Percentiles rank a stretch among this genome's conserved stretches.
Evolutionary conservation across 2,329 filamentous ascomycete species (phyloP).

Genomic region (Coniochaeta pulveracea): DNA sequence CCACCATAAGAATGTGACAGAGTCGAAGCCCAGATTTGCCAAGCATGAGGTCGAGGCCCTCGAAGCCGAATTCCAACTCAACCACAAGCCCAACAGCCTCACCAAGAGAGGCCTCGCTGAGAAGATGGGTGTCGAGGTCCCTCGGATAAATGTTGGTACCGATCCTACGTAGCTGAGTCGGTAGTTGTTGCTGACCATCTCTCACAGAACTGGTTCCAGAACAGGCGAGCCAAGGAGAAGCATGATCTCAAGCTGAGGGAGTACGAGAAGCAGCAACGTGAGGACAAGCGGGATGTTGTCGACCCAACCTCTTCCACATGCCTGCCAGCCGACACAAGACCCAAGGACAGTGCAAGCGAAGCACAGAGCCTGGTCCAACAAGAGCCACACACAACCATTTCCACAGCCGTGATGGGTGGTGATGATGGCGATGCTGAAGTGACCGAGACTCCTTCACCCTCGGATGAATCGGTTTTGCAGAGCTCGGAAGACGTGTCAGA

Average conservation of each 20-base stretch:
- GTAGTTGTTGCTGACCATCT: constrained; percentile 8
- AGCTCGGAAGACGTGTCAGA: too few species aligned
- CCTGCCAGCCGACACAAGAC: constrained; percentile 23
- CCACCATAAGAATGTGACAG: too few species aligned
- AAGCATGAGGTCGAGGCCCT: constrained; percentile 49
- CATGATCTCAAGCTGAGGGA: constrained; percentile 47
- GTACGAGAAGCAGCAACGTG: constrained; percentile 16
- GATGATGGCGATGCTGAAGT: too few species aligned
- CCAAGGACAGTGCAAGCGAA: too few species aligned
- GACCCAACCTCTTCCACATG: too few species aligned
- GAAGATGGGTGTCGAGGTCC: constrained; percentile 49
- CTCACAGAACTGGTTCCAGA: constrained; percentile 58
- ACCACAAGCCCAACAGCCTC: constrained; percentile 52
- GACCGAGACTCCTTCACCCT: too few species aligned
- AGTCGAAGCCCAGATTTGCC: too few species aligned
- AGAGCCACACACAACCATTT: too few species aligned
- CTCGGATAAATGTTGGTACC: constrained; percentile 47
- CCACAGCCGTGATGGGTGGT: too few species aligned
- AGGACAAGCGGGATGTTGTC: too few species aligned
- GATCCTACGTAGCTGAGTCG: not conserved
- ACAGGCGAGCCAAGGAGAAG: constrained; percentile 53
- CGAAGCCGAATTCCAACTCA: constrained; percentile 51
- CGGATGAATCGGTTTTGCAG: too few species aligned
- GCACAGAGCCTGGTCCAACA: too few species aligned
- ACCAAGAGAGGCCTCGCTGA: constrained; percentile 51